phyloP scores from a whole-genome alignment of 2,329 filamentous ascomycete species.

The Knufia fluminis region DNA sequence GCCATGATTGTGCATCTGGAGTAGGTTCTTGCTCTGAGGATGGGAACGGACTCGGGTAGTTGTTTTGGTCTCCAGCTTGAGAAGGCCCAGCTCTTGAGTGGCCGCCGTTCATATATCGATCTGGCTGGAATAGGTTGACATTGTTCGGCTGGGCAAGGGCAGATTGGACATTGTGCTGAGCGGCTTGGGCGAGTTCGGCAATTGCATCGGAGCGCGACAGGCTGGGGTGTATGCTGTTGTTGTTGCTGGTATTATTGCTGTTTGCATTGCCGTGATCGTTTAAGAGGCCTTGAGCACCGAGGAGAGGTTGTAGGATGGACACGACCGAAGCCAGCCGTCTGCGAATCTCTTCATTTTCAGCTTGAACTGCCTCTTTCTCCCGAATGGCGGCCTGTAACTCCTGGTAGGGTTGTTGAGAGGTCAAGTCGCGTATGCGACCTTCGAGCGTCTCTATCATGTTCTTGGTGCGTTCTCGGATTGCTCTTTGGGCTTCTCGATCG shows the following conservation, averaged over 20 bases:
- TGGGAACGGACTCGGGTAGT: conserved; percentile 1
- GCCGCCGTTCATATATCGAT: background rate
- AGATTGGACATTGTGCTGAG: conserved; percentile 20
- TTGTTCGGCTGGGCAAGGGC: conserved; percentile 11
- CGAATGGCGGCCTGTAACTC: conserved; percentile 68
- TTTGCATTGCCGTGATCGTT: conserved; percentile 21
- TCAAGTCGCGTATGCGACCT: conserved; percentile 62
- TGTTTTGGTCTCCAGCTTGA: conserved; percentile 9
- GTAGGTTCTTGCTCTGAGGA: conserved; percentile 4
- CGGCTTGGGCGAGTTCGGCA: conserved; percentile 19
- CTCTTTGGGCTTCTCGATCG: conserved; percentile 78
- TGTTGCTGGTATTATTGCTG: background rate
- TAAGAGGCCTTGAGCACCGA: conserved; percentile 34
- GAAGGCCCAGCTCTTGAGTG: background rate
- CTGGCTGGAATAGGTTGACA: conserved; percentile 8
- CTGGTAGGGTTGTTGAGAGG: conserved; percentile 70
- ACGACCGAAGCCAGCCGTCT: conserved; percentile 57
- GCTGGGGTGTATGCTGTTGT: conserved; percentile 11
- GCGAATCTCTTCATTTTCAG: conserved; percentile 71
- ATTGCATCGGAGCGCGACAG: conserved; percentile 1
- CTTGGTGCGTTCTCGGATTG: conserved; percentile 73
- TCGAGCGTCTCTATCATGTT: conserved; percentile 69
- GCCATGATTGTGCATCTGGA: conserved; percentile 7
- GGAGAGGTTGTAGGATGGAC: conserved; percentile 40
- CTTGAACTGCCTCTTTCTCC: conserved; percentile 67